A percentile compares a stretch with the other conserved stretches of the same genome.
Conservation (phyloP, 352 stramenopile genomes). For the Phytophthora chlamydospora region DNA sequence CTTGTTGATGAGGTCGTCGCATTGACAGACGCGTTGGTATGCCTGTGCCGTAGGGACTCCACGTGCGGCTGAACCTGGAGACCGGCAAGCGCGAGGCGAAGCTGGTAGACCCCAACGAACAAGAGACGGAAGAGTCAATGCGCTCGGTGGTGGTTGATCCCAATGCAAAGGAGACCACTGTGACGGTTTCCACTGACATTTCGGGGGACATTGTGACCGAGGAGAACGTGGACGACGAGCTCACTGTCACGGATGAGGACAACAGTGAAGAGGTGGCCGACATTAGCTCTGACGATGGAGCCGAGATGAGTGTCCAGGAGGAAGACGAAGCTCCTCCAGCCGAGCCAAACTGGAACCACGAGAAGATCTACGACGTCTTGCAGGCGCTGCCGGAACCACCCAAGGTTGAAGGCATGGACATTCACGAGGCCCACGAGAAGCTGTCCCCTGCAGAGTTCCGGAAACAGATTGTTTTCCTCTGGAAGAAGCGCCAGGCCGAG, state of each 20-base stretch:
- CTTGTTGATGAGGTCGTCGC: neutral
- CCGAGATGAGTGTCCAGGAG: conserved; percentile 3
- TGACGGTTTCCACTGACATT: conserved; percentile 67
- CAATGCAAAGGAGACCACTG: conserved; percentile 39
- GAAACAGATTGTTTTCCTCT: conserved; percentile 73
- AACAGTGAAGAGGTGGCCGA: conserved; percentile 9
- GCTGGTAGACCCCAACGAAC: conserved; percentile 57
- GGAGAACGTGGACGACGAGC: conserved; percentile 27
- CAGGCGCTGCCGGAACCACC: conserved; percentile 79
- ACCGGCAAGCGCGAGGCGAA: conserved; percentile 88
- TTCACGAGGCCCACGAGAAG: conserved; percentile 74
- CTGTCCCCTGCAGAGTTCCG: conserved; percentile 76
- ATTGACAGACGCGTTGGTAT: conserved; percentile 13
- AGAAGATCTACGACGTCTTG: conserved; percentile 88
- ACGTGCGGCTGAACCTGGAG: conserved; percentile 83
- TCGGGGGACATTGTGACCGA: conserved; percentile 50
- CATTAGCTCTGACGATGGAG: neutral
- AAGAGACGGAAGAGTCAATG: conserved; percentile 36
- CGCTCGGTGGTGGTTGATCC: conserved; percentile 43
- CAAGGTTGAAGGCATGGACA: conserved; percentile 76
- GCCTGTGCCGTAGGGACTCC: conserved; percentile 64
- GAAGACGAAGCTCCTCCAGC: conserved; percentile 39
- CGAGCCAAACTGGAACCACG: conserved; percentile 81
- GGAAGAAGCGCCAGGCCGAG: conserved; percentile 83
- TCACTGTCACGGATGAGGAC: conserved; percentile 25